These are phyloP conservation scores for Parastagonospora avenae DNA, from an alignment of 2,329 filamentous ascomycete species.

Conservation along the genomic window DNA sequence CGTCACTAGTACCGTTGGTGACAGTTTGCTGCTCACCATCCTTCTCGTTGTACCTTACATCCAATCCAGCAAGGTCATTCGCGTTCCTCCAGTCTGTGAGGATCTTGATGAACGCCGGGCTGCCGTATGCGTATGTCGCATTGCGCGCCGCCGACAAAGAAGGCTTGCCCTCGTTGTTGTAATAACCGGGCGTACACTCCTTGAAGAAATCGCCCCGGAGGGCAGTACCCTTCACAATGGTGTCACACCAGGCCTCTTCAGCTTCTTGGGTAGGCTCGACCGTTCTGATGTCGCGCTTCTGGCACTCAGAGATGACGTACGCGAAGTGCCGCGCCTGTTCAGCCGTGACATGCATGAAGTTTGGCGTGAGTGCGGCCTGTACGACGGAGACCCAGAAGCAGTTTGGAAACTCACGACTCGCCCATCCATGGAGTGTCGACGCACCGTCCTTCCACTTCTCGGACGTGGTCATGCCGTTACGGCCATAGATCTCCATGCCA, in stretches of 20 bases:
- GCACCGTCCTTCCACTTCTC: constrained; percentile 55
- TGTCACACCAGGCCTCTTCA: constrained; percentile 55
- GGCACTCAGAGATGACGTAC: constrained; percentile 50
- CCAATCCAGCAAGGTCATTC: constrained; percentile 38
- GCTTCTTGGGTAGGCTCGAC: constrained; percentile 55
- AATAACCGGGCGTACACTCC: constrained; percentile 62
- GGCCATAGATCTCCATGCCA: constrained; percentile 51
- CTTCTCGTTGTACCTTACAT: constrained; percentile 15
- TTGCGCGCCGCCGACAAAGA: constrained; percentile 24
- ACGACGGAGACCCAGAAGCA: constrained; percentile 51
- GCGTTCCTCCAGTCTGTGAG: constrained; percentile 40
- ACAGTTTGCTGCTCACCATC: constrained; percentile 1
- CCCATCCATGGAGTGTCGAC: constrained; percentile 59
- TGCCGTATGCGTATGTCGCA: constrained; percentile 36
- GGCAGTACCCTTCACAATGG: constrained; percentile 49
- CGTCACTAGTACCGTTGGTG: neutral
- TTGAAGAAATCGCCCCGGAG: constrained; percentile 48
- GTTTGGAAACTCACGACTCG: constrained; percentile 60
- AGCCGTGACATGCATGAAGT: constrained; percentile 32
- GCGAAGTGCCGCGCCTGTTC: constrained; percentile 50
- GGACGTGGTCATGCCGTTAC: constrained; percentile 51
- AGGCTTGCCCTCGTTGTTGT: constrained; percentile 47
- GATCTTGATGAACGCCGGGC: constrained; percentile 37
- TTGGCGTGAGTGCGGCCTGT: constrained; percentile 28
- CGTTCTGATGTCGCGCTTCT: constrained; percentile 30